Conservation (phyloP, 75 land plant species). For the Selaginella moellendorffii region DNA sequence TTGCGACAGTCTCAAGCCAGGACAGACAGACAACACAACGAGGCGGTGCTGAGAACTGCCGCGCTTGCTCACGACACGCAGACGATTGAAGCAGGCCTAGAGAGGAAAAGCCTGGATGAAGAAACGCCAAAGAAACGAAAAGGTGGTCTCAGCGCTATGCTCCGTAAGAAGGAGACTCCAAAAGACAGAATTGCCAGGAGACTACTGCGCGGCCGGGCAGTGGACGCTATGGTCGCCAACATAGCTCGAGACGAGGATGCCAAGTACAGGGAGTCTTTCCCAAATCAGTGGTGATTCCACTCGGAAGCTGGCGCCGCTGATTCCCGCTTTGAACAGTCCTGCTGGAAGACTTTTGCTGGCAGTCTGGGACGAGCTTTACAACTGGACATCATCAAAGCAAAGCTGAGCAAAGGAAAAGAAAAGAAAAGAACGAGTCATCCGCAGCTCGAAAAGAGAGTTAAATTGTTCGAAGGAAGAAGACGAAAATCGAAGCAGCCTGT, state of each 20-base stretch:
- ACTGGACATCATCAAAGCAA: too few relatives aligned
- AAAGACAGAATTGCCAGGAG: conserved; percentile 57
- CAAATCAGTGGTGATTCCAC: conserved; percentile 88
- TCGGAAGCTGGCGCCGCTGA: too few relatives aligned
- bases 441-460: too few relatives aligned
- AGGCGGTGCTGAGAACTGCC: conserved; percentile 46
- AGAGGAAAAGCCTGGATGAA: too few relatives aligned
- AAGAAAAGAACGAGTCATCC: too few relatives aligned
- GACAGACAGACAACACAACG: conserved; percentile 71
- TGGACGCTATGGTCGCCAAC: conserved; percentile 32
- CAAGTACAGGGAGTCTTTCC: conserved; percentile 49
- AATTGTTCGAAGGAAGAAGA: too few relatives aligned
- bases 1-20: too few relatives aligned
- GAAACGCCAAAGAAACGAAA: conserved; percentile 10
- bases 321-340: too few relatives aligned
- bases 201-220: conserved; percentile 38
- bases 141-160: conserved; percentile 52
- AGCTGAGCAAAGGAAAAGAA: too few relatives aligned
- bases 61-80: conserved; percentile 45
- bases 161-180: conserved; percentile 45
- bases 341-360: too few relatives aligned
- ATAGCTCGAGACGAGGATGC: conserved; percentile 42
- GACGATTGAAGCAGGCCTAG: too few relatives aligned
- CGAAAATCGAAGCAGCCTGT: not conserved
- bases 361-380: too few relatives aligned